phyloP scores from a whole-genome alignment of 2,329 filamentous ascomycete species.

The Blumeria hordei region DNA sequence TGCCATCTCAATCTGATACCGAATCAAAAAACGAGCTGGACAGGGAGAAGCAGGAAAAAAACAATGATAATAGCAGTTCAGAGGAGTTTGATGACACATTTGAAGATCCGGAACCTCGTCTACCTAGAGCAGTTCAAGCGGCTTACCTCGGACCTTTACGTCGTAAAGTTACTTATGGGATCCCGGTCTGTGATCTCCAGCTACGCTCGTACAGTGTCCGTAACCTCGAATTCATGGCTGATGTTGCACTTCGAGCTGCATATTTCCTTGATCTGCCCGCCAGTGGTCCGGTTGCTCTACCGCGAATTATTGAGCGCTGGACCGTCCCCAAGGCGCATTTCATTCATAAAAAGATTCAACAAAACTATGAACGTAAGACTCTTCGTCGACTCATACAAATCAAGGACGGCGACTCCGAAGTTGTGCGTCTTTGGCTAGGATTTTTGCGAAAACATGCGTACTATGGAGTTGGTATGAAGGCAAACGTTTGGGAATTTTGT shows the following conservation, averaged over 20 bases:
- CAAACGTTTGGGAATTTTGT: slow-evolving; percentile 81
- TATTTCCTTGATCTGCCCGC: slow-evolving; percentile 82
- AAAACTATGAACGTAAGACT: slow-evolving; percentile 91
- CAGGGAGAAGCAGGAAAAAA: neutral
- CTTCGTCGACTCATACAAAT: slow-evolving; percentile 73
- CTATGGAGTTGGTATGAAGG: slow-evolving; percentile 97
- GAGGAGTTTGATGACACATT: neutral
- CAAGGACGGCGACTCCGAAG: slow-evolving; percentile 70
- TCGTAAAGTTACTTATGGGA: slow-evolving; percentile 45
- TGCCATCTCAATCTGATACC: neutral
- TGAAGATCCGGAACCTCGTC: slow-evolving; percentile 16
- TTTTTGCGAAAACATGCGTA: slow-evolving; percentile 83
- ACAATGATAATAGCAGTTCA: too few relatives aligned
- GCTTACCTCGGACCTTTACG: slow-evolving; percentile 69
- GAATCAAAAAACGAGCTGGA: neutral
- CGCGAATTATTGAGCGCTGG: slow-evolving; percentile 76
- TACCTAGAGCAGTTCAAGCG: slow-evolving; percentile 62
- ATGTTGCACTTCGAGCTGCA: slow-evolving; percentile 82
- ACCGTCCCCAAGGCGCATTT: slow-evolving; percentile 76
- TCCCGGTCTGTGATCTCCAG: slow-evolving; percentile 77
- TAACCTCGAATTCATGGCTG: slow-evolving; percentile 80
- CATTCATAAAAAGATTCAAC: slow-evolving; percentile 90
- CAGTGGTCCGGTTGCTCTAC: slow-evolving; percentile 64
- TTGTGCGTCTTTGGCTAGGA: slow-evolving; percentile 75
- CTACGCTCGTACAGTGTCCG: slow-evolving; percentile 75